Conservation (phyloP, 192 early-diverging fungal genomes). For the Rhizoclosmatium globosum region DNA sequence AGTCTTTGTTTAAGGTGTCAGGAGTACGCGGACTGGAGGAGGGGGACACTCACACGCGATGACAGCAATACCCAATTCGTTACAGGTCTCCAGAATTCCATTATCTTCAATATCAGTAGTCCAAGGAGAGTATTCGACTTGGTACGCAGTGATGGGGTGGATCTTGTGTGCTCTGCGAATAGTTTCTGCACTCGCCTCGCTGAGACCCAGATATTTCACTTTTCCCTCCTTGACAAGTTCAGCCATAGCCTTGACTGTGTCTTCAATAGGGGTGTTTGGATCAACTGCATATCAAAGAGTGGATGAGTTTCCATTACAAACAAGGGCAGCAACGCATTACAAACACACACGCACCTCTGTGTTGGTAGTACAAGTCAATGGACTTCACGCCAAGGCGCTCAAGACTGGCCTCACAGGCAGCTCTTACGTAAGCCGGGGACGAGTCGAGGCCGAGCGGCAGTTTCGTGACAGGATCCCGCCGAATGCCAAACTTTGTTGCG, state of each 20-base stretch:
- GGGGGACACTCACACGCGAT: conserved; percentile 58
- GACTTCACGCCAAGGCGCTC: conserved; percentile 60
- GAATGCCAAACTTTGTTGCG: conserved; percentile 69
- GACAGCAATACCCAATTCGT: conserved; percentile 60
- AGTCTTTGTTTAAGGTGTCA: conserved; percentile 30
- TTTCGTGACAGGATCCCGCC: conserved; percentile 37
- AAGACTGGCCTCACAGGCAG: conserved; percentile 51
- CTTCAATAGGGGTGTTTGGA: conserved; percentile 64
- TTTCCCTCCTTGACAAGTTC: conserved; percentile 75
- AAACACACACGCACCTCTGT: conserved; percentile 40
- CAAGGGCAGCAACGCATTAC: too few relatives aligned
- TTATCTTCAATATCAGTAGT: conserved; percentile 70
- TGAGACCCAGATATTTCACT: conserved; percentile 66
- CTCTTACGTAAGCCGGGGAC: conserved; percentile 58
- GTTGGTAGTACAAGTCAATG: conserved; percentile 74
- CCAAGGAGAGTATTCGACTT: conserved; percentile 58
- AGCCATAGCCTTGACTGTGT: conserved; percentile 68
- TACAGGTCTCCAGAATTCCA: conserved; percentile 72
- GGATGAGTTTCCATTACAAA: too few relatives aligned
- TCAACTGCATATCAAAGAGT: conserved; percentile 45
- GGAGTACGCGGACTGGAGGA: conserved; percentile 59
- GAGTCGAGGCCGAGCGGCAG: conserved; percentile 40
- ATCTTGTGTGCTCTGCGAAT: conserved; percentile 71
- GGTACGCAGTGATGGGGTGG: conserved; percentile 71
- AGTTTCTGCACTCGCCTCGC: conserved; percentile 65